These are phyloP conservation scores for Penicillium ochrochloron DNA, from an alignment of 495 filamentous ascomycete species.

Conservation along the genomic window DNA sequence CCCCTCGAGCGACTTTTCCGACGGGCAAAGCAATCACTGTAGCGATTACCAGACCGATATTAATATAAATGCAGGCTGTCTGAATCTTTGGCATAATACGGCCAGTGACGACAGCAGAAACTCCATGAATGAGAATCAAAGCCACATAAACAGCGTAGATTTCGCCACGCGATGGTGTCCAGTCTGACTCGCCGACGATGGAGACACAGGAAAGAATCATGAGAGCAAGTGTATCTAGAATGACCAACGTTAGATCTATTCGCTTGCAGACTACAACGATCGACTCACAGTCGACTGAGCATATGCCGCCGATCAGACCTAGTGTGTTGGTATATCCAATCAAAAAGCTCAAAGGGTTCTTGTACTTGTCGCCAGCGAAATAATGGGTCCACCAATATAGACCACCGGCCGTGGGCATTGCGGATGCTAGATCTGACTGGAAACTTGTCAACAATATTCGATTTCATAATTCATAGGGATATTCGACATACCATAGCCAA, in stretches of 20 bases:
- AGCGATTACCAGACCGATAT: constrained; percentile 65
- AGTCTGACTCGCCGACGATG: constrained; percentile 64
- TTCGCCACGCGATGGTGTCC: constrained; percentile 61
- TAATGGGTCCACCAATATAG: constrained; percentile 77
- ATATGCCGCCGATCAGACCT: constrained; percentile 67
- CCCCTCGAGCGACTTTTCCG: constrained; percentile 46
- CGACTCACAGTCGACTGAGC: constrained; percentile 58
- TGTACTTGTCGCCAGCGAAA: constrained; percentile 60
- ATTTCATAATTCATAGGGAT: neutral
- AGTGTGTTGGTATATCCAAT: constrained; percentile 74
- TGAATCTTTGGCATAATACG: constrained; percentile 70
- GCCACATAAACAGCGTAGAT: constrained; percentile 67
- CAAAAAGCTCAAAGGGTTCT: constrained; percentile 66
- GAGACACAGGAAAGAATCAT: constrained; percentile 61
- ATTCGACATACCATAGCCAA: constrained; percentile 59
- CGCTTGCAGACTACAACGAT: neutral
- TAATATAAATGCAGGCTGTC: constrained; percentile 63
- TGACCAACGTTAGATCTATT: neutral
- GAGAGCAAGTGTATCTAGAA: constrained; percentile 51
- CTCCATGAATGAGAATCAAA: constrained; percentile 60
- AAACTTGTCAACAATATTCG: neutral
- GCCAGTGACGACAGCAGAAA: constrained; percentile 54
- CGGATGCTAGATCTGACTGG: constrained; percentile 66
- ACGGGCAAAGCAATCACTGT: constrained; percentile 70
- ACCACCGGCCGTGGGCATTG: constrained; percentile 71